A percentile compares a stretch with the other conserved stretches of the same genome.
Conservation (phyloP, 164 flowering plant genomes). For the Protea cynaroides region DNA sequence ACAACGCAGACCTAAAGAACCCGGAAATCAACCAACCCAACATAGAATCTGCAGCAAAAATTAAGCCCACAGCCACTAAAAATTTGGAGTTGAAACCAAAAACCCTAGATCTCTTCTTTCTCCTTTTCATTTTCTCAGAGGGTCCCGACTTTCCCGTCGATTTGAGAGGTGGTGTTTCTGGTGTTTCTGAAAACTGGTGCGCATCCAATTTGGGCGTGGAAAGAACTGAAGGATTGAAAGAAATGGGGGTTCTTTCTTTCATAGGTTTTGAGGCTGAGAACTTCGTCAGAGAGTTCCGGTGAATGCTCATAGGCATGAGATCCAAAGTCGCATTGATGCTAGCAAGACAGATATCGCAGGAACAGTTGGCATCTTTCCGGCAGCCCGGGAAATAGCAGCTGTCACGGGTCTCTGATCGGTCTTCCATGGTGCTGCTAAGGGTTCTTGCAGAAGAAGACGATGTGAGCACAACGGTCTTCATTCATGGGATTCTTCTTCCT, state of each 20-base stretch:
- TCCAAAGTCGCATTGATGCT: slow-evolving; percentile 88
- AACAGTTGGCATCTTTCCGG: slow-evolving; percentile 75
- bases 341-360: slow-evolving; percentile 71
- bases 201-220: slow-evolving; percentile 36
- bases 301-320: slow-evolving; percentile 55
- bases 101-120: slow-evolving; percentile 16
- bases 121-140: slow-evolving; percentile 12
- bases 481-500: slow-evolving; percentile 8
- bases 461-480: slow-evolving; percentile 25
- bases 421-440: slow-evolving; percentile 20
- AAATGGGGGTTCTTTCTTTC: slow-evolving; percentile 33
- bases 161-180: slow-evolving; percentile 28
- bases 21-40: slow-evolving; percentile 30
- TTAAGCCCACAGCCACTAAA: slow-evolving; percentile 30
- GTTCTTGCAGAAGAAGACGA: slow-evolving; percentile 37
- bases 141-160: slow-evolving; percentile 30
- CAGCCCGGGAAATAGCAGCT: slow-evolving; percentile 82
- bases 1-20: slow-evolving; percentile 34
- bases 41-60: slow-evolving; percentile 37
- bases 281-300: slow-evolving; percentile 47
- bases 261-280: slow-evolving; percentile 29
- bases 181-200: neutral
- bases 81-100: slow-evolving; percentile 14
- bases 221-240: slow-evolving; percentile 31
- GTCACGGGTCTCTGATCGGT: slow-evolving; percentile 38